phyloP scores from a whole-genome alignment of 169 alveolate genomes.

The Eimeria maxima region DNA sequence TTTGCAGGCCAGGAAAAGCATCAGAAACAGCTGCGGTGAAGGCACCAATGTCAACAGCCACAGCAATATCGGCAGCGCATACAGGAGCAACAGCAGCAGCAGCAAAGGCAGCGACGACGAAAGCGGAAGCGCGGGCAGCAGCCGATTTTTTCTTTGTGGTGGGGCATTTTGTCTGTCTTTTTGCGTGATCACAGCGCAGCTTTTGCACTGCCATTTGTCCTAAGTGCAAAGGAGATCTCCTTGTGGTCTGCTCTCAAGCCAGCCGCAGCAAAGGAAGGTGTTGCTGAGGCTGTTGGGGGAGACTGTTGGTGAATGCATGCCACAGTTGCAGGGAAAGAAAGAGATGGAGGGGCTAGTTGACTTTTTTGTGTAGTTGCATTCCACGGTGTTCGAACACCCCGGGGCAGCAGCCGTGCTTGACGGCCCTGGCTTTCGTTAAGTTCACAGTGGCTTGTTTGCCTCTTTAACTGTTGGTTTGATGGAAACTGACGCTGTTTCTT shows the following conservation, averaged over 20 bases:
- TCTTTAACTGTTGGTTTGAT: too few relatives aligned
- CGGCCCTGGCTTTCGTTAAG: neutral
- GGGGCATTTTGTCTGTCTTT: too few relatives aligned
- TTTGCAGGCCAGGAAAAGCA: neutral
- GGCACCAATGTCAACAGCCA: neutral
- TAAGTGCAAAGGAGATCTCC: too few relatives aligned
- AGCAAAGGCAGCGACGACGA: neutral
- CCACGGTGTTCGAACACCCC: neutral
- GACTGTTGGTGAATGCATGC: neutral
- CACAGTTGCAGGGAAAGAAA: neutral
- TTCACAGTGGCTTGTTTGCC: neutral
- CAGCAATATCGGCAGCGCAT: neutral
- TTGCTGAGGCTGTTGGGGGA: too few relatives aligned
- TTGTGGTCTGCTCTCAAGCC: too few relatives aligned
- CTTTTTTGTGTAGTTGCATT: neutral
- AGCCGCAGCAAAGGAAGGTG: too few relatives aligned
- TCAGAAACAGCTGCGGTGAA: neutral
- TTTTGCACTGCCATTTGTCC: too few relatives aligned
- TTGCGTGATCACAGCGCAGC: too few relatives aligned
- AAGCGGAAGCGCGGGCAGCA: neutral
- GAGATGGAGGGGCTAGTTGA: neutral
- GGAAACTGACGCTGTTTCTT: too few relatives aligned
- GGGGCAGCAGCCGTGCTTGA: neutral
- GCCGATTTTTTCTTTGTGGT: neutral
- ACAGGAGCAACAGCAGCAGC: slow-evolving; percentile 14